Conservation (phyloP, 2,329 filamentous ascomycete genomes). For the Fusarium avenaceum region DNA sequence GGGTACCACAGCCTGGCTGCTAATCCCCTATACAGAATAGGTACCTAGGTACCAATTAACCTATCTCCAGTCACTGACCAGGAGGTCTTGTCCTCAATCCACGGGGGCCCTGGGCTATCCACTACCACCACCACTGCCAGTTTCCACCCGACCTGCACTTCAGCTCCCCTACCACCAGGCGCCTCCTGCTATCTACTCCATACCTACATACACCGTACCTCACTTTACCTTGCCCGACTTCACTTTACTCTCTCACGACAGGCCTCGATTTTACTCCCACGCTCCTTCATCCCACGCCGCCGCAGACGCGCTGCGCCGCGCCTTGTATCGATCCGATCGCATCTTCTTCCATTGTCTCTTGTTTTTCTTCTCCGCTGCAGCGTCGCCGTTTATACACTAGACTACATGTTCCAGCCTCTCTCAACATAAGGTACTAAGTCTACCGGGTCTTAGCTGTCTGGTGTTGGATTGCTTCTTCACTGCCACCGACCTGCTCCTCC, state of each 20-base stretch:
- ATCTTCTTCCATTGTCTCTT: conserved; percentile 40
- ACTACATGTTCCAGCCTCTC: conserved; percentile 46
- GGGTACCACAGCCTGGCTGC: conserved; percentile 11
- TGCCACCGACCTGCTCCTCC: conserved; percentile 47
- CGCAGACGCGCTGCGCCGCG: conserved; percentile 49
- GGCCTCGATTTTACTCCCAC: conserved; percentile 50
- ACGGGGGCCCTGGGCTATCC: conserved; percentile 28
- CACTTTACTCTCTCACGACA: conserved; percentile 44
- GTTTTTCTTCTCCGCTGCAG: conserved; percentile 38
- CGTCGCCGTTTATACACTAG: conserved; percentile 34
- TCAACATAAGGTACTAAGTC: conserved; percentile 34
- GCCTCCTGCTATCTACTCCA: conserved; percentile 42
- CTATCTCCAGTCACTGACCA: conserved; percentile 16
- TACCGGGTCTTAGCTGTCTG: conserved; percentile 41
- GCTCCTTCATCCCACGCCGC: conserved; percentile 47
- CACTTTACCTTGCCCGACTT: conserved; percentile 38
- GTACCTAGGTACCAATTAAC: not conserved
- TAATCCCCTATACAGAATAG: conserved; percentile 34
- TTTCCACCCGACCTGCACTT: conserved; percentile 34
- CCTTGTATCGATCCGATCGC: conserved; percentile 31
- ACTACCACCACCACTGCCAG: conserved; percentile 36
- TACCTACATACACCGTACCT: conserved; percentile 34
- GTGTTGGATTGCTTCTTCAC: conserved; percentile 50
- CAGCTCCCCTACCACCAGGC: conserved; percentile 47
- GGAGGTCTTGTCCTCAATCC: conserved; percentile 21